A percentile compares a stretch with the other conserved stretches of the same genome.
Evolutionary conservation across 441 rosid species (phyloP).

Genomic region (Sinapis alba): DNA sequence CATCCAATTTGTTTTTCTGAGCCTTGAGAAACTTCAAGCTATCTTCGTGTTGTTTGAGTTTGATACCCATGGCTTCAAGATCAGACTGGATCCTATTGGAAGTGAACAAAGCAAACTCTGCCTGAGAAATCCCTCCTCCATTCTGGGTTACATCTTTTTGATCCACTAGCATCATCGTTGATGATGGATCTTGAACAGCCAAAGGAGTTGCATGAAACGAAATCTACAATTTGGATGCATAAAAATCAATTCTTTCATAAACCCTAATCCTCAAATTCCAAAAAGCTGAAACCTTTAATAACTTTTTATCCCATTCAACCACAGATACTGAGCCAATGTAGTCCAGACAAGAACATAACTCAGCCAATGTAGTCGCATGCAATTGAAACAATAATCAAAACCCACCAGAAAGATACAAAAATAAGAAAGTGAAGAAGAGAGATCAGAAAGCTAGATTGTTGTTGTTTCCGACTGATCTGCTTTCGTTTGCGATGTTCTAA

Average conservation of each 20-base stretch:
- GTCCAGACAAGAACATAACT: conserved; percentile 19
- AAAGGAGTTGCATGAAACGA: conserved; percentile 31
- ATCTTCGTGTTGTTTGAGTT: conserved; percentile 70
- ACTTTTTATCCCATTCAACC: not conserved
- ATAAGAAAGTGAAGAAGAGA: not conserved
- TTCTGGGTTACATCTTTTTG: conserved; percentile 37
- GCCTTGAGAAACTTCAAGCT: conserved; percentile 48
- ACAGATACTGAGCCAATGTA: not conserved
- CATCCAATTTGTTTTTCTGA: conserved; percentile 61
- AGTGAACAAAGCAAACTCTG: conserved; percentile 43
- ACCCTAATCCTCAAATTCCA: conserved; percentile 2
- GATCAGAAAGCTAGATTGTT: not conserved
- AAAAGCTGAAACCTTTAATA: not conserved
- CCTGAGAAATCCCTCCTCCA: conserved; percentile 50
- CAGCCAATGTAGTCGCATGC: conserved; percentile 14
- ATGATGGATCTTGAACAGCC: conserved; percentile 42
- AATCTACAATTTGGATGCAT: conserved; percentile 22
- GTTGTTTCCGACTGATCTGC: not conserved
- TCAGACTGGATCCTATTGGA: conserved; percentile 74
- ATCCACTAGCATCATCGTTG: conserved; percentile 43
- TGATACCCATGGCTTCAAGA: conserved; percentile 54
- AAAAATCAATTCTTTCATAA: not conserved
- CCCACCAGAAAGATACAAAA: not conserved
- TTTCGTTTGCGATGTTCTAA: not conserved
- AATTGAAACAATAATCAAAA: not conserved